Percentiles rank a stretch among this genome's conserved stretches.
These are phyloP conservation scores for Paramecium sexaurelia DNA, from an alignment of 73 alveolate genomes.

Conservation along the genomic window DNA sequence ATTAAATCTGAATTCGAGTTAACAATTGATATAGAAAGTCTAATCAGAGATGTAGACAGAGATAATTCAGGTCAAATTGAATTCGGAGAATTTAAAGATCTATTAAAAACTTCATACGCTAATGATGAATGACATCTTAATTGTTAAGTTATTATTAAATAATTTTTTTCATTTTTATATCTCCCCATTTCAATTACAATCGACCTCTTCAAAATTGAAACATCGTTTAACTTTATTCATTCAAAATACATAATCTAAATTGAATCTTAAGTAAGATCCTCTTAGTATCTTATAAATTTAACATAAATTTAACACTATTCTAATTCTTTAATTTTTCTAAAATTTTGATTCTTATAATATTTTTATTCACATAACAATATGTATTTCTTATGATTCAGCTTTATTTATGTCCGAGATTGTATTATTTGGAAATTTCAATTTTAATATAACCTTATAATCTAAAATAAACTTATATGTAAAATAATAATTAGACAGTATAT, in stretches of 20 bases:
- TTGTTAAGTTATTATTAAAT: background rate
- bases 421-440: no score
- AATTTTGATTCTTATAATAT: no score
- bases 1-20: conserved; percentile 84
- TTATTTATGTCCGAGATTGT: no score
- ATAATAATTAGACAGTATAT: no score
- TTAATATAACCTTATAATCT: no score
- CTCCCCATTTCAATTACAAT: background rate
- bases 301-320: no score
- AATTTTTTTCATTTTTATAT: background rate
- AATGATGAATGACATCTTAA: conserved; percentile 41
- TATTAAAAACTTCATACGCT: conserved; percentile 58
- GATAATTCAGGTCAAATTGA: conserved; percentile 91
- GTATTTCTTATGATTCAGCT: no score
- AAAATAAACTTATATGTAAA: no score
- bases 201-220: background rate
- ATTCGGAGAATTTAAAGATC: conserved; percentile 80
- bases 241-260: background rate
- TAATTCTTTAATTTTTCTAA: no score
- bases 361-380: no score
- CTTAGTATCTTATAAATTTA: no score
- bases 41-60: conserved; percentile 78
- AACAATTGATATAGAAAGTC: conserved; percentile 86
- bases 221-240: background rate
- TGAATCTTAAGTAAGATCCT: no score